These are phyloP conservation scores for Neocucurbitaria cava DNA, from an alignment of 2,329 filamentous ascomycete genomes.

Conservation along the genomic window DNA sequence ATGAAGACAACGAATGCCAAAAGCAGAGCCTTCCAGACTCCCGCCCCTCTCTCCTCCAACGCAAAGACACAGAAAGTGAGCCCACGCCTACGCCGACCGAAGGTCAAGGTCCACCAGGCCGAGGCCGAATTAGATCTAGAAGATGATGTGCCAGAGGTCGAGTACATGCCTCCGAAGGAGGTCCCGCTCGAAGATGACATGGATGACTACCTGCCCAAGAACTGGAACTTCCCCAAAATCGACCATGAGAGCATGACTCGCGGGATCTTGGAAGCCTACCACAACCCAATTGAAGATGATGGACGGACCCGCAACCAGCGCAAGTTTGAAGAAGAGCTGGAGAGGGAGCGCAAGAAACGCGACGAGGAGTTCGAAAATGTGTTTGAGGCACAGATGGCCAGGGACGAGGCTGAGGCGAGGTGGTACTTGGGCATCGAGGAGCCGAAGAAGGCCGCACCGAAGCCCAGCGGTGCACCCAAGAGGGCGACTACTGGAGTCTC, in stretches of 20 bases:
- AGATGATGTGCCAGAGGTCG: constrained; percentile 74
- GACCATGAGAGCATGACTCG: constrained; percentile 60
- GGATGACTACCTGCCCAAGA: constrained; percentile 66
- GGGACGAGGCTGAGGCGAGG: constrained; percentile 57
- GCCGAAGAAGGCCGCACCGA: constrained; percentile 36
- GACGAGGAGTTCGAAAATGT: constrained; percentile 73
- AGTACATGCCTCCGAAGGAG: constrained; percentile 84
- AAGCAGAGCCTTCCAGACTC: constrained; percentile 70
- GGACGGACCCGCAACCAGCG: constrained; percentile 69
- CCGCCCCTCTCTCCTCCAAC: constrained; percentile 65
- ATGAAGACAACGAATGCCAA: constrained; percentile 98
- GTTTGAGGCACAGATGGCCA: constrained; percentile 65
- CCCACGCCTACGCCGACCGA: constrained; percentile 60
- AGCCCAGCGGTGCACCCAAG: constrained; percentile 17
- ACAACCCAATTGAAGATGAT: constrained; percentile 68
- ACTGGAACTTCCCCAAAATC: constrained; percentile 60
- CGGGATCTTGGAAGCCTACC: constrained; percentile 60
- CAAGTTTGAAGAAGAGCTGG: constrained; percentile 58
- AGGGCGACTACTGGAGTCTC: constrained; percentile 49
- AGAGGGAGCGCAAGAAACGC: constrained; percentile 57
- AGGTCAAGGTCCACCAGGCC: constrained; percentile 69
- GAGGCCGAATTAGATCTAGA: constrained; percentile 61
- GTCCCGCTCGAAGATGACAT: constrained; percentile 70
- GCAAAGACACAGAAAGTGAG: constrained; percentile 73
- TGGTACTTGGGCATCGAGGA: constrained; percentile 37